Percentiles rank a stretch among this genome's conserved stretches.
These are phyloP conservation scores for Geotrichum bryndzae DNA, from an alignment of 1,139 yeast genomes.

Conservation along the genomic window DNA sequence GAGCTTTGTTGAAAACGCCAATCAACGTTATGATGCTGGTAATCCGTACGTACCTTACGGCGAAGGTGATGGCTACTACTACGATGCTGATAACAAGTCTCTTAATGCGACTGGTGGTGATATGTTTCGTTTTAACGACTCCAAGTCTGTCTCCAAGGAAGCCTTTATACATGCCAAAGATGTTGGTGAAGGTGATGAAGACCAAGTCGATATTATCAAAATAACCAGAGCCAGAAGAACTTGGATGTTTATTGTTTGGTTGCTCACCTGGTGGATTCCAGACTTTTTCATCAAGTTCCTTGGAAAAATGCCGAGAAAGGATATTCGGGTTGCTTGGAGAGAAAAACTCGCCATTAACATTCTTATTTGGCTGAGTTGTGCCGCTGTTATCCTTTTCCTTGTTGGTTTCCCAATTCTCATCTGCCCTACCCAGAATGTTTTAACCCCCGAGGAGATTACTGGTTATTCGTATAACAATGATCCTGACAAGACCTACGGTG, in stretches of 20 bases:
- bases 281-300: conserved; percentile 32
- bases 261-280: conserved; percentile 39
- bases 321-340: conserved; percentile 40
- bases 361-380: conserved; percentile 39
- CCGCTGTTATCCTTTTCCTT: conserved; percentile 34
- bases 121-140: conserved; percentile 35
- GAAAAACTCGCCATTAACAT: conserved; percentile 41
- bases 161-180: conserved; percentile 32
- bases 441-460: conserved; percentile 33
- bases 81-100: conserved; percentile 34
- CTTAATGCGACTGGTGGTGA: conserved; percentile 36
- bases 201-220: conserved; percentile 30
- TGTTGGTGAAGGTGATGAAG: conserved; percentile 33
- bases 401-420: conserved; percentile 39
- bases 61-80: conserved; percentile 29
- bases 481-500: conserved; percentile 34
- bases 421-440: conserved; percentile 39
- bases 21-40: conserved; percentile 28
- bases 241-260: conserved; percentile 39
- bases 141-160: conserved; percentile 28
- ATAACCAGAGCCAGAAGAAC: conserved; percentile 29
- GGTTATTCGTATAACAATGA: conserved; percentile 29
- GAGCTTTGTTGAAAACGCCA: conserved; percentile 32
- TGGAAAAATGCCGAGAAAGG: conserved; percentile 35
- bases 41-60: conserved; percentile 23